phyloP scores from a whole-genome alignment of 768 basidiomycete species.

The Boletus coccyginus region DNA sequence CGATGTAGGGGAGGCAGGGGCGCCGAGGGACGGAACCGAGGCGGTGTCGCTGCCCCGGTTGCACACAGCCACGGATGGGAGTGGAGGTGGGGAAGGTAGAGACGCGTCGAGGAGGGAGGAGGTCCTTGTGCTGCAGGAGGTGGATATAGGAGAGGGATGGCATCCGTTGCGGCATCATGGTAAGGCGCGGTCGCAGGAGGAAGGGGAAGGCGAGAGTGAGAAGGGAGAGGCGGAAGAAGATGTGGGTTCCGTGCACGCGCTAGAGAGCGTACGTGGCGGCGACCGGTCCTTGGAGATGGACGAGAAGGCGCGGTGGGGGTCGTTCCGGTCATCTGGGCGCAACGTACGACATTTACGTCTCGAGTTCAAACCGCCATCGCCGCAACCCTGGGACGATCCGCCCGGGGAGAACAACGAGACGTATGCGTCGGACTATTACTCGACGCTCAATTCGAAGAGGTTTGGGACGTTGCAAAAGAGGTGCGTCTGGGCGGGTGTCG shows the following conservation, averaged over 20 bases:
- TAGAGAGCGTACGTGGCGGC: conserved; percentile 10
- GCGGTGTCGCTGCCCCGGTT: conserved; percentile 32
- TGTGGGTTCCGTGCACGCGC: conserved; percentile 5
- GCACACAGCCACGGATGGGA: conserved; percentile 26
- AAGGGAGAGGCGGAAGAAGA: conserved; percentile 14
- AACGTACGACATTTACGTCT: conserved; percentile 46
- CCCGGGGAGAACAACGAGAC: conserved; percentile 40
- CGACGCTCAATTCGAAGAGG: conserved; percentile 41
- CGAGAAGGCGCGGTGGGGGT: conserved; percentile 29
- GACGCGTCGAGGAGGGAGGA: conserved; percentile 19
- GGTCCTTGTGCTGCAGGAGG: conserved; percentile 22
- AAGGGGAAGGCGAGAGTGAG: neutral
- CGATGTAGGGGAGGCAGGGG: neutral
- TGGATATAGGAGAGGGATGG: conserved; percentile 26
- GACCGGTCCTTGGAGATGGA: conserved; percentile 13
- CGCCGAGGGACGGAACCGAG: conserved; percentile 7
- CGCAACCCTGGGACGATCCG: conserved; percentile 68
- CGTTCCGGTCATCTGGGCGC: conserved; percentile 21
- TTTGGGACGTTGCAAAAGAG: conserved; percentile 42
- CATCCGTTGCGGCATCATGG: conserved; percentile 20
- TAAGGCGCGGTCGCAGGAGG: conserved; percentile 9
- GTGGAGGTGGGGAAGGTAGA: conserved; percentile 1
- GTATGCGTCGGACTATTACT: conserved; percentile 38
- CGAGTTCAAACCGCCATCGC: conserved; percentile 49
- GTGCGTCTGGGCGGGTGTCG: conserved; percentile 31